phyloP scores from a whole-genome alignment of 495 filamentous ascomycete genomes.

The Annulohypoxylon nitens region DNA sequence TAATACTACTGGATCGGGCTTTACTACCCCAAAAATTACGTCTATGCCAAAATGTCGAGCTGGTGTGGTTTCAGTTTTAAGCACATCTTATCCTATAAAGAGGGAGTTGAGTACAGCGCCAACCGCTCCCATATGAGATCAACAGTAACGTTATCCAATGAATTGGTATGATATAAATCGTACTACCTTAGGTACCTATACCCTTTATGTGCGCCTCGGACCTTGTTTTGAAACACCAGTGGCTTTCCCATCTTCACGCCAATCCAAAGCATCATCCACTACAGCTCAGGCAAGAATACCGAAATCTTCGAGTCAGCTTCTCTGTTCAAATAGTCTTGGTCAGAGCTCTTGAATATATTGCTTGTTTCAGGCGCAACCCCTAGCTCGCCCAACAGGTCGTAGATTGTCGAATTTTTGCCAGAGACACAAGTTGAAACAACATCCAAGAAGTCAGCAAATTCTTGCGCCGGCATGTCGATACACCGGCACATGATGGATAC shows the following conservation, averaged over 20 bases:
- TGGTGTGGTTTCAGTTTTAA: too few species aligned
- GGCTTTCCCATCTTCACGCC: background rate
- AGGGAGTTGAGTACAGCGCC: too few species aligned
- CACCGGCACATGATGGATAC: slow-evolving; percentile 28
- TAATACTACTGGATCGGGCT: too few species aligned
- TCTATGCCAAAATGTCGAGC: too few species aligned
- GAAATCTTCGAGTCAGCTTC: slow-evolving; percentile 29
- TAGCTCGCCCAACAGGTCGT: slow-evolving; percentile 16
- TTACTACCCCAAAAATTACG: too few species aligned
- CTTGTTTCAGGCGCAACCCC: slow-evolving; percentile 14
- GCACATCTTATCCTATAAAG: too few species aligned
- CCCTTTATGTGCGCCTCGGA: too few species aligned
- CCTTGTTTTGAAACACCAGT: background rate
- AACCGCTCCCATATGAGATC: background rate
- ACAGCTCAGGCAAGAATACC: slow-evolving; percentile 24
- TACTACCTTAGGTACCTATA: background rate
- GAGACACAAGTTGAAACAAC: slow-evolving; percentile 17
- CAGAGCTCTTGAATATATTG: slow-evolving; percentile 6
- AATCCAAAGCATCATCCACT: background rate
- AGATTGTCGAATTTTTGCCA: background rate
- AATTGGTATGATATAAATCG: background rate
- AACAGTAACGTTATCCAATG: background rate
- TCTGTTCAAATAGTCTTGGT: slow-evolving; percentile 22
- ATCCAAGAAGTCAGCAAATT: slow-evolving; percentile 15
- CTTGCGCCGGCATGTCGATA: slow-evolving; percentile 20